These are phyloP conservation scores for Meredithiella fracta DNA, from an alignment of 2,329 filamentous ascomycete genomes.

Conservation along the genomic window DNA sequence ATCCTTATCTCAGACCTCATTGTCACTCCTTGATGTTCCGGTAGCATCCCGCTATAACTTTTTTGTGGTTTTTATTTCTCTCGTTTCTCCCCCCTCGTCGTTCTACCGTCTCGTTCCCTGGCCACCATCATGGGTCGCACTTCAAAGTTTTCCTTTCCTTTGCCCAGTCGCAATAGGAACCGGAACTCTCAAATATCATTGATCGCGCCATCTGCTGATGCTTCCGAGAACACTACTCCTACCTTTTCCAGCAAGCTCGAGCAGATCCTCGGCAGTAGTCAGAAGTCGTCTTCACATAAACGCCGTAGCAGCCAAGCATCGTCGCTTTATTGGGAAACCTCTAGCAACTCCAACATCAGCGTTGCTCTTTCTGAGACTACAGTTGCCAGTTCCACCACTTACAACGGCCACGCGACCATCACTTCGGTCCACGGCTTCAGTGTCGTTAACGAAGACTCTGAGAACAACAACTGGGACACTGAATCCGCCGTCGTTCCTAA, in stretches of 20 bases:
- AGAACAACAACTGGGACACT: slow-evolving; percentile 10
- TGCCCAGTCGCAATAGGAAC: slow-evolving; percentile 10
- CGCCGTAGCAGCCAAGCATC: slow-evolving; percentile 2
- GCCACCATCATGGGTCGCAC: slow-evolving; percentile 11
- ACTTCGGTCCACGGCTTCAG: slow-evolving; percentile 3
- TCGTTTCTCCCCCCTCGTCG: background rate
- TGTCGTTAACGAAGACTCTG: slow-evolving; percentile 10
- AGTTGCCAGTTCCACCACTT: slow-evolving; percentile 8
- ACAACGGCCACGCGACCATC: slow-evolving; percentile 6
- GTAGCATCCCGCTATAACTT: slow-evolving; percentile 10
- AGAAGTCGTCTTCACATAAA: background rate
- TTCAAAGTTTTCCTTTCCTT: slow-evolving; percentile 14
- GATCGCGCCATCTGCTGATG: background rate
- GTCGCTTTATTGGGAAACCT: slow-evolving; percentile 1
- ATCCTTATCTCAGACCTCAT: slow-evolving; percentile 11
- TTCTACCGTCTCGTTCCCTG: background rate
- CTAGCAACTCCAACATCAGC: slow-evolving; percentile 9
- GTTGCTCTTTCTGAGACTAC: slow-evolving; percentile 7
- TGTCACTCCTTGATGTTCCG: slow-evolving; percentile 11
- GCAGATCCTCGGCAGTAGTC: slow-evolving; percentile 11
- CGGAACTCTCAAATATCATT: slow-evolving; percentile 13
- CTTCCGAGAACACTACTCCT: slow-evolving; percentile 3
- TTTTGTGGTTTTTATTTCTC: slow-evolving; percentile 2
- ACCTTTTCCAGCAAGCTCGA: slow-evolving; percentile 10
- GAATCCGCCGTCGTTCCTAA: slow-evolving; percentile 9